A percentile compares a stretch with the other conserved stretches of the same genome.
Conservation (phyloP, 495 filamentous ascomycete species). For the Daldinia loculata region DNA sequence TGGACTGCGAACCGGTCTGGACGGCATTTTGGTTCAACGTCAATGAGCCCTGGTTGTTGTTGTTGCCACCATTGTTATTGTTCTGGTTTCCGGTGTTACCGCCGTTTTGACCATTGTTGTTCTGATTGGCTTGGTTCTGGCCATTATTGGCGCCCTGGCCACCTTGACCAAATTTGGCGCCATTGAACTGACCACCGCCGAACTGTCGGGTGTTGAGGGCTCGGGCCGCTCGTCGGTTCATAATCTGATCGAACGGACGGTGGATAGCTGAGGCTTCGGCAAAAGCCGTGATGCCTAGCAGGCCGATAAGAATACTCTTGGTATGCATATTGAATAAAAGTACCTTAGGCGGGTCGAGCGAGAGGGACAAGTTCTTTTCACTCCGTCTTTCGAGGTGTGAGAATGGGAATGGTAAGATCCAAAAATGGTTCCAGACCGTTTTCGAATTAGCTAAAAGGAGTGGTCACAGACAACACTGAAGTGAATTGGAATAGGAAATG, state of each 20-base stretch:
- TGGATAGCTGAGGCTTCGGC: constrained; percentile 52
- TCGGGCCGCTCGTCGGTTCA: constrained; percentile 39
- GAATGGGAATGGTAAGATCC: constrained; percentile 43
- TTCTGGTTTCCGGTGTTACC: constrained; percentile 25
- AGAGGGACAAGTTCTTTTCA: constrained; percentile 27
- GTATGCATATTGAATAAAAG: constrained; percentile 54
- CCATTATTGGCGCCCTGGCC: constrained; percentile 24
- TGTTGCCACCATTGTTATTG: constrained; percentile 21
- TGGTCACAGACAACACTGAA: constrained; percentile 52
- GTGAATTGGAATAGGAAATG: constrained; percentile 49
- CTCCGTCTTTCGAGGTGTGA: constrained; percentile 25
- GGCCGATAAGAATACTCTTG: constrained; percentile 53
- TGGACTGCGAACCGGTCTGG: constrained; percentile 57
- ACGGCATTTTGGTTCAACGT: constrained; percentile 57
- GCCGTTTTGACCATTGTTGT: constrained; percentile 14
- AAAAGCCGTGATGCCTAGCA: constrained; percentile 54
- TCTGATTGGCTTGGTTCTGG: constrained; percentile 19
- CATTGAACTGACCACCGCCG: constrained; percentile 11
- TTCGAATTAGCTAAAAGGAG: constrained; percentile 52
- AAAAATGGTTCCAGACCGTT: constrained; percentile 62
- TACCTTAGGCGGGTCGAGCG: constrained; percentile 29
- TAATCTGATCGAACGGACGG: constrained; percentile 46
- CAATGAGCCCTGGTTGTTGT: constrained; percentile 39
- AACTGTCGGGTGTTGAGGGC: constrained; percentile 29
- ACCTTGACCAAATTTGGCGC: constrained; percentile 8